A percentile compares a stretch with the other conserved stretches of the same genome.
phyloP scores from a whole-genome alignment of 2,329 filamentous ascomycete genomes.

The Polytolypa hystricis region DNA sequence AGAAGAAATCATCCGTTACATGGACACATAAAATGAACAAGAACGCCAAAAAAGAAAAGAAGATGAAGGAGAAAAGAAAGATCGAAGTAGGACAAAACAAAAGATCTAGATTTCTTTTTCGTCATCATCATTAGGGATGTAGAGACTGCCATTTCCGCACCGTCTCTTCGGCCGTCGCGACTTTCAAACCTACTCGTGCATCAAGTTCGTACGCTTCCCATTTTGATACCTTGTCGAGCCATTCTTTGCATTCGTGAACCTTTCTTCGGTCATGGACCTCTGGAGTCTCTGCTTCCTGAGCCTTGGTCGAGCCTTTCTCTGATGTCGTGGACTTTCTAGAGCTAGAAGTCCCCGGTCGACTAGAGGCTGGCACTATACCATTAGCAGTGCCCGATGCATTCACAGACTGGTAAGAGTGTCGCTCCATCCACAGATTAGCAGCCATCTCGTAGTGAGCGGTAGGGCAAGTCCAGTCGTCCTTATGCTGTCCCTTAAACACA shows the following conservation, averaged over 20 bases:
- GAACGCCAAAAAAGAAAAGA: too few relatives aligned
- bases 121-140: constrained; percentile 2
- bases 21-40: too few relatives aligned
- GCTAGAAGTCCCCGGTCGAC: background rate
- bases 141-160: constrained; percentile 32
- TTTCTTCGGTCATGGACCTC: constrained; percentile 24
- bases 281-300: constrained; percentile 10
- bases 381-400: constrained; percentile 1
- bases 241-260: constrained; percentile 43
- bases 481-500: constrained; percentile 40
- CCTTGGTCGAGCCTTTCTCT: constrained; percentile 4
- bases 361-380: background rate
- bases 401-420: constrained; percentile 24
- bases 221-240: constrained; percentile 45
- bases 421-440: constrained; percentile 65
- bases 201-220: constrained; percentile 55
- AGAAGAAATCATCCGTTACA: too few relatives aligned
- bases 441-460: constrained; percentile 79
- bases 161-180: constrained; percentile 36
- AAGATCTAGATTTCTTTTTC: too few relatives aligned
- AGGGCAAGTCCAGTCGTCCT: constrained; percentile 54
- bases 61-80: too few relatives aligned
- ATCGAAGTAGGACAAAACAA: too few relatives aligned
- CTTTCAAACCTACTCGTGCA: constrained; percentile 42
- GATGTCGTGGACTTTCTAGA: background rate